Conservation (phyloP, 768 basidiomycete genomes). For the Gymnopilus dilepis region DNA sequence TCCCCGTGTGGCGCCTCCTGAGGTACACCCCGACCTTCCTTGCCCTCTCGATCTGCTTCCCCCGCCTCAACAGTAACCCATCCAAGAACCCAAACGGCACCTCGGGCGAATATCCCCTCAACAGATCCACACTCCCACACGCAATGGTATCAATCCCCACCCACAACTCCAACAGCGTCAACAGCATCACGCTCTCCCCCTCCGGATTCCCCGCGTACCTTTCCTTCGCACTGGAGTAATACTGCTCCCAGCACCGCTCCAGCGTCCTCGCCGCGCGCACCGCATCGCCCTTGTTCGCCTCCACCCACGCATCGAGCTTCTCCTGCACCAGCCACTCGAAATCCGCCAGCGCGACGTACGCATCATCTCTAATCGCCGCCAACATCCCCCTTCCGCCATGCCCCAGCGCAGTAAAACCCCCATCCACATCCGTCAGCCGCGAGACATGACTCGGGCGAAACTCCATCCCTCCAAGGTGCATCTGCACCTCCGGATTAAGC, state of each 20-base stretch:
- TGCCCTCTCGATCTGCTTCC: slow-evolving; percentile 33
- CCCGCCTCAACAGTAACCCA: slow-evolving; percentile 43
- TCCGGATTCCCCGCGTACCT: slow-evolving; percentile 43
- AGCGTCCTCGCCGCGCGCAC: slow-evolving; percentile 27
- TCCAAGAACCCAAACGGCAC: slow-evolving; percentile 43
- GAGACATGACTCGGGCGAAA: slow-evolving; percentile 25
- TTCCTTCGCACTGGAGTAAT: slow-evolving; percentile 22
- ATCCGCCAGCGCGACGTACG: slow-evolving; percentile 34
- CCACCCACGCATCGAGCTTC: slow-evolving; percentile 39
- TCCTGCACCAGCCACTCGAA: slow-evolving; percentile 40
- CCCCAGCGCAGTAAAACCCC: slow-evolving; percentile 12
- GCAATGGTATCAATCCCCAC: slow-evolving; percentile 47
- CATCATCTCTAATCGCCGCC: slow-evolving; percentile 4
- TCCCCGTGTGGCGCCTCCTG: slow-evolving; percentile 26
- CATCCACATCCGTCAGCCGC: slow-evolving; percentile 22
- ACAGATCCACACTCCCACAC: slow-evolving; percentile 38
- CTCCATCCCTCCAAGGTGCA: neutral
- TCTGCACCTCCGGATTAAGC: slow-evolving; percentile 4
- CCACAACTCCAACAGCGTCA: slow-evolving; percentile 55
- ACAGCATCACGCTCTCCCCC: slow-evolving; percentile 45
- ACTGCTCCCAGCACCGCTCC: slow-evolving; percentile 28
- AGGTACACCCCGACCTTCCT: slow-evolving; percentile 35
- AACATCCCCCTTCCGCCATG: slow-evolving; percentile 8
- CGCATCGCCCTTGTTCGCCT: slow-evolving; percentile 15
- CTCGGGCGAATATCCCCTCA: slow-evolving; percentile 51